Evolutionary conservation across 2,329 filamentous ascomycete genomes (phyloP).

Genomic region (Didymella segeticola): DNA sequence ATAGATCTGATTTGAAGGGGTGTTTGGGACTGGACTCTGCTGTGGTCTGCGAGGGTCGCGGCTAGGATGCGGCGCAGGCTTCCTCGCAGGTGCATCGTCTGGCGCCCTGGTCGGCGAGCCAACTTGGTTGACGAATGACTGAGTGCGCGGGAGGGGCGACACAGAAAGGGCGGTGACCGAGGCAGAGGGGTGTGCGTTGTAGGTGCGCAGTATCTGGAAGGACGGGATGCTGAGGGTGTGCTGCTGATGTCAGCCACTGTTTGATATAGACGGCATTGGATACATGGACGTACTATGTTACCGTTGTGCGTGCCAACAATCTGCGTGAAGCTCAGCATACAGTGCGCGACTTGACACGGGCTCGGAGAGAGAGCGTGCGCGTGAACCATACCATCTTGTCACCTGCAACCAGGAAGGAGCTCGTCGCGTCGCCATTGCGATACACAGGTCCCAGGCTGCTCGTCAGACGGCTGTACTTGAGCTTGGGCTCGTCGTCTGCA

Average conservation of each 20-base stretch:
- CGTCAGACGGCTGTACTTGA: constrained; percentile 92
- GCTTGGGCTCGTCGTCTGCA: constrained; percentile 89
- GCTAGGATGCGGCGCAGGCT: constrained; percentile 28
- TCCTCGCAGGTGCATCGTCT: constrained; percentile 52
- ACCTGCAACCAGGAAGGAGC: constrained; percentile 84
- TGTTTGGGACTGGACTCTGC: constrained; percentile 70
- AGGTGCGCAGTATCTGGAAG: constrained; percentile 81
- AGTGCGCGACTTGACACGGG: constrained; percentile 69
- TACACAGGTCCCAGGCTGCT: constrained; percentile 81
- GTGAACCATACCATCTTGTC: constrained; percentile 84
- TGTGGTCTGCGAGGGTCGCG: constrained; percentile 59
- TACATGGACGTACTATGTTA: constrained; percentile 75
- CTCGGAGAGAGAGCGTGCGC: constrained; percentile 7
- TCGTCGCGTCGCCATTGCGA: constrained; percentile 93
- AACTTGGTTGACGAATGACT: constrained; percentile 45
- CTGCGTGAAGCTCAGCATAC: constrained; percentile 56
- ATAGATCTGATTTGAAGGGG: constrained; percentile 87
- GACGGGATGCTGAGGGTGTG: constrained; percentile 85
- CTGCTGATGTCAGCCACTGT: constrained; percentile 55
- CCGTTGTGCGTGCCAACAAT: constrained; percentile 95
- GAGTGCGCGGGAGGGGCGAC: constrained; percentile 76
- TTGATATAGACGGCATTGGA: not conserved
- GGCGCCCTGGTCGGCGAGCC: constrained; percentile 25
- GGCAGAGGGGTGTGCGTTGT: constrained; percentile 84
- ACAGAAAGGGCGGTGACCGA: constrained; percentile 90